Percentiles rank a stretch among this genome's conserved stretches.
Conservation (phyloP, 2,329 filamentous ascomycete species). For the Gnomoniopsis smithogilvyi region DNA sequence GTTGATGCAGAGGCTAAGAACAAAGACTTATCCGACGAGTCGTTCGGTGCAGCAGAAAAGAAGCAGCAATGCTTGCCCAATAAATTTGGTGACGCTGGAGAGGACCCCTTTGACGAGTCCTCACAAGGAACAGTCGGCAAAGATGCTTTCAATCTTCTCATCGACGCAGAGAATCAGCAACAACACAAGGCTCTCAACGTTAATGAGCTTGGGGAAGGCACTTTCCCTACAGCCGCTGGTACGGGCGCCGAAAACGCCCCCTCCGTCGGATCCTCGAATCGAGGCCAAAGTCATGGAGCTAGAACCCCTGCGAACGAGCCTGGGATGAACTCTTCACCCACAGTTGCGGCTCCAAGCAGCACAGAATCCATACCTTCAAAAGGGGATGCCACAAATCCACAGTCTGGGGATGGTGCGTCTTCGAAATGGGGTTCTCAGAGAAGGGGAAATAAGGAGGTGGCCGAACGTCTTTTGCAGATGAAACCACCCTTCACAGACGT, state of each 20-base stretch:
- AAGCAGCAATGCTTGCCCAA: neutral
- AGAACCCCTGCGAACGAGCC: too few species aligned
- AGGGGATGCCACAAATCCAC: neutral
- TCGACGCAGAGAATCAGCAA: too few species aligned
- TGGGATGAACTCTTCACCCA: too few species aligned
- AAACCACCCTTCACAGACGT: conserved; percentile 21
- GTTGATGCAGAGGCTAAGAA: neutral
- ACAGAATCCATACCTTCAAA: neutral
- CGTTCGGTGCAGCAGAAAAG: neutral
- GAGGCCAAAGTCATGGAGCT: too few species aligned
- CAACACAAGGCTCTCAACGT: too few species aligned
- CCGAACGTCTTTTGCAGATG: conserved; percentile 17
- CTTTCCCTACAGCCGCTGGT: neutral
- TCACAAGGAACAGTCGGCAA: neutral
- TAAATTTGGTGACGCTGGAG: too few species aligned
- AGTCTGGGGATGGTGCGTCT: neutral
- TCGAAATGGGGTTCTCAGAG: too few species aligned
- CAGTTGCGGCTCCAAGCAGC: neutral
- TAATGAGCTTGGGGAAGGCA: too few species aligned
- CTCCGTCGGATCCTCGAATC: neutral
- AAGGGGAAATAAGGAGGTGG: neutral
- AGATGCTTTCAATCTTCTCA: too few species aligned
- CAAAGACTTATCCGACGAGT: neutral
- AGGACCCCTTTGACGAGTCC: neutral
- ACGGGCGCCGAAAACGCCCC: too few species aligned